Percentiles rank a stretch among this genome's conserved stretches.
Evolutionary conservation across 2,329 filamentous ascomycete species (phyloP).

Genomic region (Phyllosticta citriasiana): DNA sequence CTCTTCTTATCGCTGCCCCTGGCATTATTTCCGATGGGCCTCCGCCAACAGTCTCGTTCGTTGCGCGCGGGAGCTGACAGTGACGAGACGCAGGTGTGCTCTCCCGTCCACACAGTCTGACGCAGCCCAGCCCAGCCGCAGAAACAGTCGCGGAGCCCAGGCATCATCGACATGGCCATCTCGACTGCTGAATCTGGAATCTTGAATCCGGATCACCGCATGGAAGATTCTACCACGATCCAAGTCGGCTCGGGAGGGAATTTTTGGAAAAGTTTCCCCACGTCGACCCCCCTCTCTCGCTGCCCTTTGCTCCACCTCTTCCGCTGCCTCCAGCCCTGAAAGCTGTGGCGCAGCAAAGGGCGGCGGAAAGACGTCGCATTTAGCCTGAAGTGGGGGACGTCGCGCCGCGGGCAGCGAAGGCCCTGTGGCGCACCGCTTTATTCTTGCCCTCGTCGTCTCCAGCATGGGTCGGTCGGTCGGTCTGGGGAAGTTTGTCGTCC

Average conservation of each 20-base stretch:
- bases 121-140: neutral
- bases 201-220: neutral
- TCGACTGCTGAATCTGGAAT: neutral
- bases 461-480: too few species aligned
- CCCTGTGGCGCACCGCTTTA: neutral
- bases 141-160: neutral
- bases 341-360: neutral
- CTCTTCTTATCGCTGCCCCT: neutral
- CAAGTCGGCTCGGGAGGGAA: neutral
- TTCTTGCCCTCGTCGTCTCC: neutral
- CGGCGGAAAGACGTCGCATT: neutral
- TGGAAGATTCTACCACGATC: neutral
- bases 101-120: neutral
- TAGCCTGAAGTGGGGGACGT: neutral
- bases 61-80: neutral
- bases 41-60: neutral
- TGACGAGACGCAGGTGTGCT: neutral
- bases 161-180: neutral
- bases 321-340: neutral
- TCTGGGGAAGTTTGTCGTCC: neutral
- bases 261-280: neutral
- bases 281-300: neutral
- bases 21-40: neutral
- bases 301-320: neutral
- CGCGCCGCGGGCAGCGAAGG: neutral